Base-by-base conservation (phyloP, 139 green algal genomes). In the Chlamydomonas applanata region DNA sequence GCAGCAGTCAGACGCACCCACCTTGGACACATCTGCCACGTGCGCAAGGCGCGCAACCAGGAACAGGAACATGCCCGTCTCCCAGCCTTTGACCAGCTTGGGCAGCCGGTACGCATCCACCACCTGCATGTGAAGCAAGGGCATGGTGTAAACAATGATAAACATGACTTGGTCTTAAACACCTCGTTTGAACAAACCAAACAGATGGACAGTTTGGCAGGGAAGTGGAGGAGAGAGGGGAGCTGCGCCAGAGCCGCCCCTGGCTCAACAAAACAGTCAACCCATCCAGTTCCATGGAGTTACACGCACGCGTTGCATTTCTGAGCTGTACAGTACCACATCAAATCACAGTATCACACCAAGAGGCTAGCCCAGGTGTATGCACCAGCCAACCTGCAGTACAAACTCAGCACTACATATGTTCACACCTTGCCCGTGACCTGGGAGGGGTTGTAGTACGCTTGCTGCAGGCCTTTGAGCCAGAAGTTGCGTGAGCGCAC, bases 11-110 rank as follows among this genome's bases (percentile, higher is more conserved):
- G 46, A 56, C 14, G 9, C 52, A 29, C 14, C 4, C 44, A 44
- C 52, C 20, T 13, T 36, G 22, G 24, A 29, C 32, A 35, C 16
- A 45, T 24, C 60, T 67, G 30, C 27, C 71, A 35, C 20, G n/a
- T 25, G 29, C 33, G 36, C 45, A 9, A 89, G 34, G 20, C 76
- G 71, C 30, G 87, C 88, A 4, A 69, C 35, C 56, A 94, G 77
- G 75, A 96, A 92, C 33, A 72, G 64, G 13, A 92, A 61, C 75
- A 95, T 82, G 35, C 91, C 91, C 25, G 29, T 34, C 71, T 97
- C 92, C 91, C 90, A 97, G 36, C 91, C 91, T 0, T 68, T 63
- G 35, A 95, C 86, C 59, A 95, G 85, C 77, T 93, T 85, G 7
- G 87, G 87, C 66, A 89, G 27, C 1, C 92, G 82, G 79, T 97